Conservation (phyloP, 164 flowering plant genomes). For the Taxillus chinensis region DNA sequence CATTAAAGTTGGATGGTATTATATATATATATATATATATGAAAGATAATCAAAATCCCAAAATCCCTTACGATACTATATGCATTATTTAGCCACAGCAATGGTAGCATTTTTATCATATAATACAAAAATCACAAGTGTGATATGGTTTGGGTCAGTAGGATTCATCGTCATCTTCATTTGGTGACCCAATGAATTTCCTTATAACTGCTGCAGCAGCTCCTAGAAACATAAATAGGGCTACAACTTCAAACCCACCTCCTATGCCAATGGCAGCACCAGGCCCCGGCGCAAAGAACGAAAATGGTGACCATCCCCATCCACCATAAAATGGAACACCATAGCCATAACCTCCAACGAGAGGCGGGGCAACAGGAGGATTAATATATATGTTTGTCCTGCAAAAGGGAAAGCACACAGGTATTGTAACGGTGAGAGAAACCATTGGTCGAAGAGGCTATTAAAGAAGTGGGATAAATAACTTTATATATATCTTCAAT, state of each 20-base stretch:
- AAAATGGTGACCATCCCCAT: slow-evolving; percentile 96
- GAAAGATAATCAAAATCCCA: too few species aligned
- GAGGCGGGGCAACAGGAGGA: slow-evolving; percentile 84
- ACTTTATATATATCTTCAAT: too few species aligned
- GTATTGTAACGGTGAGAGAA: neutral
- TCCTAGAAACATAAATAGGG: slow-evolving; percentile 56
- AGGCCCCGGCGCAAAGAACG: slow-evolving; percentile 86
- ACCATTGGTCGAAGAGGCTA: too few species aligned
- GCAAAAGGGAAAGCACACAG: slow-evolving; percentile 7
- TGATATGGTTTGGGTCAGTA: too few species aligned
- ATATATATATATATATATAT: too few species aligned
- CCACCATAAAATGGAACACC: slow-evolving; percentile 80
- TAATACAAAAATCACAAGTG: too few species aligned
- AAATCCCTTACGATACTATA: too few species aligned
- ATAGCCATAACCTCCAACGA: slow-evolving; percentile 70
- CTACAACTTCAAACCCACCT: slow-evolving; percentile 71
- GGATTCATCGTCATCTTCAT: slow-evolving; percentile 32
- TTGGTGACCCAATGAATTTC: slow-evolving; percentile 42
- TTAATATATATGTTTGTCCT: slow-evolving; percentile 89
- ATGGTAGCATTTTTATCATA: too few species aligned
- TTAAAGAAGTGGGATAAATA: too few species aligned
- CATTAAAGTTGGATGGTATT: too few species aligned
- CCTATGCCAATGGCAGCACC: slow-evolving; percentile 77
- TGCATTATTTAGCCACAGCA: too few species aligned
- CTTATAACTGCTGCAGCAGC: slow-evolving; percentile 62